These are phyloP conservation scores for Rheum nobile DNA, from an alignment of 148 eudicot genomes.

Conservation along the genomic window DNA sequence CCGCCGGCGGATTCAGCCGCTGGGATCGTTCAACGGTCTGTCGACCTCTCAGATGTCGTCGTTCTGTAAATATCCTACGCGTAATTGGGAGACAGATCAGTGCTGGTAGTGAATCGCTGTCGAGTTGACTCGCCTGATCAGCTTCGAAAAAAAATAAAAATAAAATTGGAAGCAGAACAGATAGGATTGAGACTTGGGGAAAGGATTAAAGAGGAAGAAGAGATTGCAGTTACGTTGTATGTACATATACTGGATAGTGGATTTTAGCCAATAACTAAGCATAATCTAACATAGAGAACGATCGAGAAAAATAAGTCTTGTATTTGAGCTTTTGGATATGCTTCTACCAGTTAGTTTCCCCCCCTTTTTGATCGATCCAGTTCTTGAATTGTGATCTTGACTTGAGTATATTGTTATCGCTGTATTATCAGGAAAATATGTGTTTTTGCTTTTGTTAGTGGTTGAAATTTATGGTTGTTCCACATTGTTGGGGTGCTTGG, in stretches of 20 bases:
- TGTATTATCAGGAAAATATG: not conserved
- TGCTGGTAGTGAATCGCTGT: conserved; percentile 36
- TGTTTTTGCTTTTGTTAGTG: not conserved
- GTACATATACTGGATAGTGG: not conserved
- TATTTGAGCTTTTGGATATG: not conserved
- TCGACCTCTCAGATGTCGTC: conserved; percentile 13
- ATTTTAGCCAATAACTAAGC: not conserved
- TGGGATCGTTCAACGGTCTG: conserved; percentile 6
- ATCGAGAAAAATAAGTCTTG: not conserved
- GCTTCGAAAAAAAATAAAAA: not conserved
- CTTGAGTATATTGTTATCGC: not conserved
- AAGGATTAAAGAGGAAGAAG: not conserved
- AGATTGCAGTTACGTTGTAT: not conserved
- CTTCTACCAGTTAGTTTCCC: not conserved
- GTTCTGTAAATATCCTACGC: conserved; percentile 17
- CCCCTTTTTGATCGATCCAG: not conserved
- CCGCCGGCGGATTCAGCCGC: conserved; percentile 10
- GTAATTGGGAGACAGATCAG: conserved; percentile 70
- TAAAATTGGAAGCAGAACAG: not conserved
- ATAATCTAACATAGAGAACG: not conserved
- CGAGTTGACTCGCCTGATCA: not conserved
- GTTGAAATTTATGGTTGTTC: not conserved
- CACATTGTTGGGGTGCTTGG: too few species aligned
- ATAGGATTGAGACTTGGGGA: not conserved
- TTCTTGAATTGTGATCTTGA: not conserved